Evolutionary conservation across 148 eudicot species (phyloP).

Genomic region (Nepenthes gracilis): DNA sequence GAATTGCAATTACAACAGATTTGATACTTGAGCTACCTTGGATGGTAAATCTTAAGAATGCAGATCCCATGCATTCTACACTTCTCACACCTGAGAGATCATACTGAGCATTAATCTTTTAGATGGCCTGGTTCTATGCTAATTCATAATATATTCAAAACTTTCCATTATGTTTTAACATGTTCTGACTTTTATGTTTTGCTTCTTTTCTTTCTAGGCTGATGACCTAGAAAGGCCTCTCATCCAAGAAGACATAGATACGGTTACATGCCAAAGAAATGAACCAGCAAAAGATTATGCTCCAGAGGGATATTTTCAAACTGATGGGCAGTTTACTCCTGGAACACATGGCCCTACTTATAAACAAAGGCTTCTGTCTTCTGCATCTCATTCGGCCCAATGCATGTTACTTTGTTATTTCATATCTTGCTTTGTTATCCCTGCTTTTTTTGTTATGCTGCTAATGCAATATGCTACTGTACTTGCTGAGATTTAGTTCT

Average conservation of each 20-base stretch:
- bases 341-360: slow-evolving; percentile 31
- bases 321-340: slow-evolving; percentile 27
- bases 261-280: slow-evolving; percentile 21
- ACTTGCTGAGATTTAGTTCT: too few relatives aligned
- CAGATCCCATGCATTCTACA: too few relatives aligned
- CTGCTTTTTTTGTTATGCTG: neutral
- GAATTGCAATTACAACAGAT: too few relatives aligned
- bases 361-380: slow-evolving; percentile 33
- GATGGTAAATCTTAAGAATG: too few relatives aligned
- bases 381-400: slow-evolving; percentile 40
- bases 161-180: neutral
- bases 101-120: too few relatives aligned
- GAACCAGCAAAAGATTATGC: slow-evolving; percentile 25
- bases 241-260: slow-evolving; percentile 40
- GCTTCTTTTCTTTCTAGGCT: slow-evolving; percentile 23
- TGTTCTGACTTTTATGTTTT: slow-evolving; percentile 3
- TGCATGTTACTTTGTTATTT: slow-evolving; percentile 25
- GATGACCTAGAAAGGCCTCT: slow-evolving; percentile 92
- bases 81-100: too few relatives aligned
- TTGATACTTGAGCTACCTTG: too few relatives aligned
- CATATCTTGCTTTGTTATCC: neutral
- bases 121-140: too few relatives aligned
- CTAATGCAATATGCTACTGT: neutral
- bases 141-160: neutral
- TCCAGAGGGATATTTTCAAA: slow-evolving; percentile 24